Evolutionary conservation across 306 rosid species (phyloP), one percentile per base, ranked within the genome.

Genomic region (Trifolium dubium): DNA sequence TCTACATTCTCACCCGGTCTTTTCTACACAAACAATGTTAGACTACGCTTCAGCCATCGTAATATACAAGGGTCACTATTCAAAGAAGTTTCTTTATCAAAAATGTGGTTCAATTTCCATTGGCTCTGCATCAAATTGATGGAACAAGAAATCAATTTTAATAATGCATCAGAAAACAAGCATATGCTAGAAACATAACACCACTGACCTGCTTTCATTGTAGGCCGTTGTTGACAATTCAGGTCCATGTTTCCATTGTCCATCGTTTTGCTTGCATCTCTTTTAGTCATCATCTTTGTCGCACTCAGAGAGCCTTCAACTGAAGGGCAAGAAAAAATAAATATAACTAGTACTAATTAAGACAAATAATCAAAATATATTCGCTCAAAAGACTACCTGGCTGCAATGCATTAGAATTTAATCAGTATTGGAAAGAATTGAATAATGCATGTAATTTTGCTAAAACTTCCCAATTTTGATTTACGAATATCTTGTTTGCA

Each of bases 261-360:
- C 70, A 50, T 86, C 39, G 65, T 64, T 76, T 81, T 81, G 82
- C 78, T 76, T 53, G 76, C 73, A 86, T 79, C 90, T 59, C 68
- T 61, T 68, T 75, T 86, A 44, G 51, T 85, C 64, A 69, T 78
- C 56, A 70, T 53, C 87, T 83, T 93, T 41, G 88, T 80, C 23
- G 93, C 84, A 34, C 97, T 93, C 79, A 91, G 81, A 74, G 91
- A 91, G 77, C 98, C 97, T 88, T 93, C 97, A 49, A 89, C 94
- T 91, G 77, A n/a, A 76, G n/a, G 66, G 47, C 8, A 11, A 61
- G 59, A 56, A 66, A 41, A 59, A 47, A 3, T 31, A 28, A 31
- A 60, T 55, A 31, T 43, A 63, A 73, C n/a, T 37, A 40, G 29
- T 50, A 32, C 69, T 37, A 62, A 44, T 31, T 46, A n/a, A 23